Evolutionary conservation across 2,329 filamentous ascomycete genomes (phyloP), one percentile per base, ranked within the genome.

Genomic region (Scedosporium boydii): DNA sequence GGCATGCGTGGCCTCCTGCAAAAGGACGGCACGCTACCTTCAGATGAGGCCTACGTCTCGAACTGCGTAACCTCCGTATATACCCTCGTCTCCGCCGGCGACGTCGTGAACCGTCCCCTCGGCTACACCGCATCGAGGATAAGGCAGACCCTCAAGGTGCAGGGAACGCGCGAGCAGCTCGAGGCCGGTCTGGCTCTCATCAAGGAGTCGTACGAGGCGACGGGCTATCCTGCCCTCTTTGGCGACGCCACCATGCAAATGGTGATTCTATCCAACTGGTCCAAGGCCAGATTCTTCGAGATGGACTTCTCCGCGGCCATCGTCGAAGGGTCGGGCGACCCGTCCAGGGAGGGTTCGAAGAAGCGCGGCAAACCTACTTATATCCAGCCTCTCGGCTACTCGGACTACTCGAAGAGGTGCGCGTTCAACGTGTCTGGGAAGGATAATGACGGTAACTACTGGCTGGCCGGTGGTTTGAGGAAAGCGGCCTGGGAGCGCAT

Each of bases 231-330:
- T 0, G 57, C 72, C 1, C 12, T 73, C 0, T 74, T 70, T 41
- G 75, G 77, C 7, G 69, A 72, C 12, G 42, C 72, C 0, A 66
- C 70, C 46, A 68, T 69, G 42, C 42, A 71, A 10, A 67, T 78
- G 6, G 61, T 79, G 18, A 62, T 66, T 2, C 69, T 74, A 44
- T 74, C 70, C 9, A 80, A 79, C 64, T 77, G 75, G 74, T 68
- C 71, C 6, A 72, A 72, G 56, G 73, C 69, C 7, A 67, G 71
- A 41, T 67, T 79, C 23, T 74, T 72, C 53, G 66, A 71, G 1
- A 62, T 66, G 1, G 75, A 79, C 66, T 79, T 80, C 59, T 69
- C 69, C 3, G 62, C 68, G 1, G 73, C 71, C 1, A 67, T 71
- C 12, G 27, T 72, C 10, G 61, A 29, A 10, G 55, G 55, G 23